Evolutionary conservation across 129 eudicot genomes (phyloP).

Genomic region (sunflower (Helianthus annuus)): DNA sequence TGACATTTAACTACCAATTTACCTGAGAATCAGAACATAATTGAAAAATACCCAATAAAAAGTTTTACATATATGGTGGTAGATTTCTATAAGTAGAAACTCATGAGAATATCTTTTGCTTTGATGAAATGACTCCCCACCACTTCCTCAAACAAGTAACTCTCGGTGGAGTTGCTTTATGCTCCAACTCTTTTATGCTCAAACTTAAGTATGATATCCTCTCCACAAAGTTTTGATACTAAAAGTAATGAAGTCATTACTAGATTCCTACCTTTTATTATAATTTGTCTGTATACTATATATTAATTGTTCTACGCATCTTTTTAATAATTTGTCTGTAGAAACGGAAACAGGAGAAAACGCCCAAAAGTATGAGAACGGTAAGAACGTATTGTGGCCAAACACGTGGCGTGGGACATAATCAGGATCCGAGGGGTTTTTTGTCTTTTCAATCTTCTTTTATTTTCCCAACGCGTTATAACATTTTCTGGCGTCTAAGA

Average conservation of each 20-base stretch:
- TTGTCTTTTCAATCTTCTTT: no score
- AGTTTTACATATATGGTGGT: background rate
- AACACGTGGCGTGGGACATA: no score
- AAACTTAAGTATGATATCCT: background rate
- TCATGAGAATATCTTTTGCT: background rate
- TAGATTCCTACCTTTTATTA: background rate
- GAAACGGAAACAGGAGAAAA: no score
- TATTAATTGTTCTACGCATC: background rate
- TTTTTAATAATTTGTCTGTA: no score
- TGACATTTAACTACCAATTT: background rate
- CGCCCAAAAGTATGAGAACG: no score
- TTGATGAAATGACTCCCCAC: conserved; percentile 1
- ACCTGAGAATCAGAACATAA: background rate
- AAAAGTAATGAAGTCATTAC: background rate
- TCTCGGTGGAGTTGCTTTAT: conserved; percentile 4
- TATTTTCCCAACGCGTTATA: no score
- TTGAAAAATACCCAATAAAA: background rate
- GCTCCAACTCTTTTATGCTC: background rate
- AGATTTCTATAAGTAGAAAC: background rate
- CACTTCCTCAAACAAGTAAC: background rate
- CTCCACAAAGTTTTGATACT: background rate
- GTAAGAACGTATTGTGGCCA: no score
- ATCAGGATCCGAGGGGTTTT: no score
- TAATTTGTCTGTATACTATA: no score
- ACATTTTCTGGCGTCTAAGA: no score